Percentiles rank a stretch among this genome's conserved stretches.
Conservation (phyloP, 352 stramenopile species). For the Globisporangium radiosum region DNA sequence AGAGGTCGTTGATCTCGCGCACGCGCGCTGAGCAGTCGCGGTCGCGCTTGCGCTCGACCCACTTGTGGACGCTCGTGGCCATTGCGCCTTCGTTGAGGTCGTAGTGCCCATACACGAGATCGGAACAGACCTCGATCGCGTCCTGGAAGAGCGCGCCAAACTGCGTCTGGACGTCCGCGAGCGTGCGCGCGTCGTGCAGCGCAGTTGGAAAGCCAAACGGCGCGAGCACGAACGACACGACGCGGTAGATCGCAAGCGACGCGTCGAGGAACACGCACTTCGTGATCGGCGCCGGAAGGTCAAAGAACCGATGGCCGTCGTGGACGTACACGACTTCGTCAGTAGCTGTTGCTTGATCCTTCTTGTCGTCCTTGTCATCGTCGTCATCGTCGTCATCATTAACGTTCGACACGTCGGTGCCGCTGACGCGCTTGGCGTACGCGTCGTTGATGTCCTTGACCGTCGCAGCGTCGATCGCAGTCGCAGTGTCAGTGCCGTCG, state of each 20-base stretch:
- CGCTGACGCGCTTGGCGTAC: constrained; percentile 39
- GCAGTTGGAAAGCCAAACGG: constrained; percentile 66
- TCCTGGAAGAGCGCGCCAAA: constrained; percentile 77
- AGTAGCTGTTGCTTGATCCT: constrained; percentile 16
- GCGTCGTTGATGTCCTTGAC: constrained; percentile 29
- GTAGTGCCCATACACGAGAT: constrained; percentile 75
- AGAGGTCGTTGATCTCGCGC: constrained; percentile 72
- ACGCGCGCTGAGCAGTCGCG: constrained; percentile 61
- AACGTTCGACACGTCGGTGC: constrained; percentile 18
- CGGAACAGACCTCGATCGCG: constrained; percentile 79
- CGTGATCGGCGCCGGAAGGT: constrained; percentile 66
- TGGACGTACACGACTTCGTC: constrained; percentile 49
- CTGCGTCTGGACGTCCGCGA: constrained; percentile 68
- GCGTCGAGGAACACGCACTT: constrained; percentile 63
- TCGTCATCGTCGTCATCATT: background rate
- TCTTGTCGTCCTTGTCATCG: constrained; percentile 10
- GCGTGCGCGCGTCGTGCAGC: constrained; percentile 46
- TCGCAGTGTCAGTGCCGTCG: background rate
- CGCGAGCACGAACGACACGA: constrained; percentile 77
- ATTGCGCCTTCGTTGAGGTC: constrained; percentile 74
- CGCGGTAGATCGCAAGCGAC: constrained; percentile 61
- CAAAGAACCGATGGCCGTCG: constrained; percentile 62
- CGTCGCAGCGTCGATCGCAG: constrained; percentile 1
- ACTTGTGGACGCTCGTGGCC: constrained; percentile 86
- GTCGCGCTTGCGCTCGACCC: constrained; percentile 70